A percentile compares a stretch with the other conserved stretches of the same genome.
phyloP scores from a whole-genome alignment of 2,329 filamentous ascomycete species.

The Xylariales sp. region DNA sequence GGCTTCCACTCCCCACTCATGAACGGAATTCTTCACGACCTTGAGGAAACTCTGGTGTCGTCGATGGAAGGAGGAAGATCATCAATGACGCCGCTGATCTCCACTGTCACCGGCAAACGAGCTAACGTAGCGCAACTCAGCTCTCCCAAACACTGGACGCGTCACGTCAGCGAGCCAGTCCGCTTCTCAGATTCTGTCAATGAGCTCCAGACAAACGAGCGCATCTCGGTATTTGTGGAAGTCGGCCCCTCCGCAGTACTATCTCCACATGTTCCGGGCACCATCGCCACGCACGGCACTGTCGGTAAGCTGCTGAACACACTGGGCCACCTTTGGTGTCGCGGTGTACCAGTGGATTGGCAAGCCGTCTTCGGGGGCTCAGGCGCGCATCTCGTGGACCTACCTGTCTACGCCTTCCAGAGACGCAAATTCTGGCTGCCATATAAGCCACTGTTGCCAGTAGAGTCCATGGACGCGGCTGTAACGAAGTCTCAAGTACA shows the following conservation, averaged over 20 bases:
- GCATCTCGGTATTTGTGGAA: conserved; percentile 5
- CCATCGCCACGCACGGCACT: conserved; percentile 3
- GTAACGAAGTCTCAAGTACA: neutral
- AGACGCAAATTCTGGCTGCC: conserved; percentile 3
- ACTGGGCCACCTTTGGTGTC: conserved; percentile 3
- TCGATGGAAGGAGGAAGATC: neutral
- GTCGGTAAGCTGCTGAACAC: conserved; percentile 4
- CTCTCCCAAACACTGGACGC: conserved; percentile 1
- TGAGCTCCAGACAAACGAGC: conserved; percentile 2
- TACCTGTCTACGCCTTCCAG: conserved; percentile 4
- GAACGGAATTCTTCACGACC: conserved; percentile 1
- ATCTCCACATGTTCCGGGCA: conserved; percentile 4
- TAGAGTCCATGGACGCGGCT: neutral
- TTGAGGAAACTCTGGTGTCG: neutral
- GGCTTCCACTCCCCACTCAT: conserved; percentile 6
- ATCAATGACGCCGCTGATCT: conserved; percentile 1
- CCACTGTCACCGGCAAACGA: conserved; percentile 4
- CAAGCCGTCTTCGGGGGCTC: neutral
- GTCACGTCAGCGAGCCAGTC: conserved; percentile 6
- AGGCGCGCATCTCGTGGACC: conserved; percentile 3
- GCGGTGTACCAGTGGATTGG: conserved; percentile 2
- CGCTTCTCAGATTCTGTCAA: conserved; percentile 5
- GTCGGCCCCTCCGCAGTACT: conserved; percentile 3
- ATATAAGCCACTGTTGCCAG: conserved; percentile 4
- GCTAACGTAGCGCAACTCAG: neutral